Base-by-base conservation (phyloP, 805 yeast species). In the Cyberlindnera subsufficiens region DNA sequence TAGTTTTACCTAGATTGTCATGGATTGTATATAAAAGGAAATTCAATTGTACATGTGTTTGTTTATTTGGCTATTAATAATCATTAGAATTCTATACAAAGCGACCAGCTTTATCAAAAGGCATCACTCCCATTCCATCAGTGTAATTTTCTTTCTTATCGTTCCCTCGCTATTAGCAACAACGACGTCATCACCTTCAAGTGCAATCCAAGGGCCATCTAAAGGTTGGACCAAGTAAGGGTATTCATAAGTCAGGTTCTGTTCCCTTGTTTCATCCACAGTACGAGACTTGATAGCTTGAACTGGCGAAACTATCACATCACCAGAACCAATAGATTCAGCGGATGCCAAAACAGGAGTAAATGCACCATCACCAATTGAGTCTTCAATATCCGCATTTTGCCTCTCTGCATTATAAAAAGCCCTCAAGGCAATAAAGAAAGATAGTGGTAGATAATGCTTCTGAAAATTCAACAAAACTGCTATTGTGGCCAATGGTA, bases 371-470 rank as follows among this genome's bases (percentile, higher is more conserved):
- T 53, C 53, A 27, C 58, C 56, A 38, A 51, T 48, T 20, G 47
- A 44, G 2, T 38, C 43, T 35, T 52, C 60, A 10, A 43, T 18
- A 34, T 52, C 55, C 7, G 39, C 51, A 32, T 51, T 58, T 16
- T 61, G 55, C 37, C 70, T 72, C 42, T 68, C 65, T 39, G 72
- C 71, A 29, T 49, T 52, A 35, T 80, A 74, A 29, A 88, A 80
- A 0, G 97, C 86, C 46, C 95, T 75, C 44, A 91, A 68, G 0
- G 98, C 96, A 54, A 91, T 90, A 61, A 86, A 91, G 45, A 78
- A 75, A 2, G 89, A 79, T 42, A 93, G 67, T 0, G 97, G 98
- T 36, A 81, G 69, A 54, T 86, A 86, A 54, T 82, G 80, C 47
- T 77, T 78, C 58, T 93, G 86, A 59, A 89, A 91, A 57, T 83